Conservation (phyloP, 2,329 filamentous ascomycete species). For the Periconia sp. region DNA sequence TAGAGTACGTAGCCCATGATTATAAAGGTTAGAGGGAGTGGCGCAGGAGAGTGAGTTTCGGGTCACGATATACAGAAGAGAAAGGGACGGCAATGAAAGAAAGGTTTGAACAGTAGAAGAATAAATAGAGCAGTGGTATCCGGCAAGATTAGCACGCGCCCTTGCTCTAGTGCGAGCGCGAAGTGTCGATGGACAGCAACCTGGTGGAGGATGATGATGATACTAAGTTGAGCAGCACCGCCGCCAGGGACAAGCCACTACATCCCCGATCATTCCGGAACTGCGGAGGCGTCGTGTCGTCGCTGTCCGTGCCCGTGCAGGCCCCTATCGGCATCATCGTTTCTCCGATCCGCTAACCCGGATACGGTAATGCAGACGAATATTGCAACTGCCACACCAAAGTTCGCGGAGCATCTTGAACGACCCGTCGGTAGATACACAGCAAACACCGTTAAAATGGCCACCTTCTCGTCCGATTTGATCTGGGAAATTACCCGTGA, state of each 20-base stretch:
- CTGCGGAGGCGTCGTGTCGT: too few relatives aligned
- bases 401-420: neutral
- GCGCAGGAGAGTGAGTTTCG: slow-evolving; percentile 12
- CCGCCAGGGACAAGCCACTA: neutral
- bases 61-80: neutral
- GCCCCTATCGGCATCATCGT: slow-evolving; percentile 3
- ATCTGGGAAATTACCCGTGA: slow-evolving; percentile 94
- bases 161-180: neutral
- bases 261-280: neutral
- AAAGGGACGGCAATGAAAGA: neutral
- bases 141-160: neutral
- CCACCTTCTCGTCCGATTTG: slow-evolving; percentile 81
- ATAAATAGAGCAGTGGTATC: neutral
- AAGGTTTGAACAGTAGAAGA: neutral
- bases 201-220: neutral
- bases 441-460: slow-evolving; percentile 45
- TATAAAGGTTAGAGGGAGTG: slow-evolving; percentile 11
- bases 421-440: slow-evolving; percentile 22
- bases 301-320: too few relatives aligned
- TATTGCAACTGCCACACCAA: slow-evolving; percentile 22
- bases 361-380: slow-evolving; percentile 31
- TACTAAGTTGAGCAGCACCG: neutral
- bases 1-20: slow-evolving; percentile 82
- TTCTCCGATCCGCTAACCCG: slow-evolving; percentile 29
- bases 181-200: neutral